Evolutionary conservation across 495 filamentous ascomycete species (phyloP), one percentile per base, ranked within the genome.

Genomic region (Xylaria nigripes): DNA sequence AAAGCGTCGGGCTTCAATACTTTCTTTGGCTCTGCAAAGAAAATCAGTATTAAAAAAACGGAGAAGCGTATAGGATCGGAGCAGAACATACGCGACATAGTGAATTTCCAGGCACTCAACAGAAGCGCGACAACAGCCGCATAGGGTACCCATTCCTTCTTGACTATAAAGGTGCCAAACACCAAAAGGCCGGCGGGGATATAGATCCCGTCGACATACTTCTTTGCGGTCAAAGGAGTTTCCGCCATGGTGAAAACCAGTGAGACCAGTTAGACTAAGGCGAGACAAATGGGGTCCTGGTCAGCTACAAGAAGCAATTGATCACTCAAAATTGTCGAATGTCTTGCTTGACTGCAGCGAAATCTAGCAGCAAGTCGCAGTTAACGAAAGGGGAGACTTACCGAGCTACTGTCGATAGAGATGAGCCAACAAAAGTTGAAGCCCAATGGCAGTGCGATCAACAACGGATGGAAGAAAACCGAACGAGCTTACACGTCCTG

Each of bases 1-100:
- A 91, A 96, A 38, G 77, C 77, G 61, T 84, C 82, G 9, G 89
- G 89, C 72, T 90, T 93, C 65, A 98, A 81, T 56, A 90, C 84
- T 71, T 88, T 90, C 62, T 83, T 78, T 36, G 83, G 76, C 57
- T 80, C 90, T 91, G 56, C 19, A 44, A 18, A 32, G 57, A 59
- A 54, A 61, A 56, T 51, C 51, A 57, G 55, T 48, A 66, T 62
- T 63, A 55, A 53, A 61, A 56, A 61, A 57, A 6, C 23, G 19
- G 27, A 6, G 16, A 32, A 21, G 48, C 32, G 43, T 8, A 19
- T 15, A 32, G 30, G 16, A 24, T 38, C 16, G 15, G 15, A 25
- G 23, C 15, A 19, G 22, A 6, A 66, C 80, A 58, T 76, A 88
- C 86, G 69, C 34, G 67, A 76, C 45, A 62, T 77, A 57, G 70